These are phyloP conservation scores for Lodderomyces oxycetoniae DNA, from an alignment of 1,139 yeast genomes.

Conservation along the genomic window DNA sequence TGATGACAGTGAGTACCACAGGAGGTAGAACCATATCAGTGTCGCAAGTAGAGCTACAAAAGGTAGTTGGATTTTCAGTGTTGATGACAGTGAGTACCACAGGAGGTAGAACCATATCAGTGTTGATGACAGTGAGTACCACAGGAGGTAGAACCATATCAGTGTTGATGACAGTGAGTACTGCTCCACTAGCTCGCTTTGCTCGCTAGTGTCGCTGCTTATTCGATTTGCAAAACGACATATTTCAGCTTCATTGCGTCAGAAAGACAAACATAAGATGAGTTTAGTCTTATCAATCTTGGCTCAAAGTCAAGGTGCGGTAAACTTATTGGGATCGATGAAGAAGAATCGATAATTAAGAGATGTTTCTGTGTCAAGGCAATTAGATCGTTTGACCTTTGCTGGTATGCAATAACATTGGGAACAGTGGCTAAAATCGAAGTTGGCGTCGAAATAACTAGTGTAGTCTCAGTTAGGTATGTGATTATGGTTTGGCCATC, in stretches of 20 bases:
- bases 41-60: too few species aligned
- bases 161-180: too few species aligned
- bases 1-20: too few species aligned
- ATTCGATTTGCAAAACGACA: constrained; percentile 23
- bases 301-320: constrained; percentile 10
- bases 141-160: too few species aligned
- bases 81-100: too few species aligned
- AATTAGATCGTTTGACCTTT: constrained; percentile 7
- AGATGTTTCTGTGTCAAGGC: constrained; percentile 9
- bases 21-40: too few species aligned
- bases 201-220: constrained; percentile 7
- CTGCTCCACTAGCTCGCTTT: too few species aligned
- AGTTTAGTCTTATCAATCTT: constrained; percentile 7
- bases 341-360: constrained; percentile 7
- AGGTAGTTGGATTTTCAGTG: too few species aligned
- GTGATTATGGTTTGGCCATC: constrained; percentile 7
- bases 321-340: constrained; percentile 7
- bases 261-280: constrained; percentile 33
- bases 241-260: constrained; percentile 38
- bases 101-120: too few species aligned
- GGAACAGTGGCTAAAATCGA: constrained; percentile 6
- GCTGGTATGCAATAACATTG: constrained; percentile 9
- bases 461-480: constrained; percentile 12
- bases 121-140: too few species aligned
- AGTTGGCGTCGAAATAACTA: constrained; percentile 15